Evolutionary conservation across 2,329 filamentous ascomycete genomes (phyloP), one percentile per base, ranked within the genome.

Genomic region (Fusarium siculi): DNA sequence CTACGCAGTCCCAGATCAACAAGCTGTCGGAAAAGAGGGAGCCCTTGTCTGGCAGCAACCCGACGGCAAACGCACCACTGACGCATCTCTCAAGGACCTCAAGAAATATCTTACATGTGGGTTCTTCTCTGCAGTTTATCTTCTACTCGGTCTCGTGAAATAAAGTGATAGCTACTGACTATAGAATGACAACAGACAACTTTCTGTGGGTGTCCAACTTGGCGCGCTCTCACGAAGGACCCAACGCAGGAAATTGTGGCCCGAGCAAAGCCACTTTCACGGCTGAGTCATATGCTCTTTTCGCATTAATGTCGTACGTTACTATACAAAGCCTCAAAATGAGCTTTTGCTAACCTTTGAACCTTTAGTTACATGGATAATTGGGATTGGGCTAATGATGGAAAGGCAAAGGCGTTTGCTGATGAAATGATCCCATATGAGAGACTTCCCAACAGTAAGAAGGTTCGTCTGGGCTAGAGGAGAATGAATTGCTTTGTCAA

Each of bases 311-410:
- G 61, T 37, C 32, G 61, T 64, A 42, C n/a, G 55, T 52, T 16
- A 1, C 9, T 2, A 9, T 25, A 2, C 0, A 12, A 8, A 19
- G 2, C 3, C 9, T 9, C 5, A 7, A 0, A 9, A 4, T 11
- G 4, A 28, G 2, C 9, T 19, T 0, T 2, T 25, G 9, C 36
- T 63, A 12, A 63, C 7, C 2, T 1, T 4, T 8, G 9, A 18
- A 25, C 6, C 5, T 18, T 6, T 8, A 64, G 61, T 2, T 64
- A 64, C 8, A 52, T 62, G 61, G 61, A 64, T 12, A 50, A 64
- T 3, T 64, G 30, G 37, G 61, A 64, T 6, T 64, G 61, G 61
- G 36, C 61, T 4, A 37, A 40, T 32, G 61, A 64, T 16, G 61
- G 61, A 4, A 52, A 42, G 18, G 61, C 61, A 11, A 64, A 64